Base-by-base conservation (phyloP, 1,139 yeast genomes). In the Schizosaccharomyces versatilis region DNA sequence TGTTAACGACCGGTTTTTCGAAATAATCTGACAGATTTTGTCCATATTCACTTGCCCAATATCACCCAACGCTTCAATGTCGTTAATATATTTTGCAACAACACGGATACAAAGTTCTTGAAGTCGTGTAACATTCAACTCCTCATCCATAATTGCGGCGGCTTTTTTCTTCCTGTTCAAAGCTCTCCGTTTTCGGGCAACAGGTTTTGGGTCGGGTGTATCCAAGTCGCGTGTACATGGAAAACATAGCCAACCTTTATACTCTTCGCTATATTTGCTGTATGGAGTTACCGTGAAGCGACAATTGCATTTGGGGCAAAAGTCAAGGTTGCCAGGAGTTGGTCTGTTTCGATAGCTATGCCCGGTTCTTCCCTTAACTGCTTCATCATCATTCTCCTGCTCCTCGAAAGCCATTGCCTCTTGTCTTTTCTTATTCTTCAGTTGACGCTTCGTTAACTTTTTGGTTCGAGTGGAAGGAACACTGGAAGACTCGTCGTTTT, bases 71-170 rank as follows among this genome's bases (percentile, higher is more conserved):
- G 76, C 78, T 54, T 85, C 90, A 56, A 83, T 84, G 55, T 80
- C 81, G 56, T 78, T 78, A 60, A 90, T 90, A 64, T 82, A 79
- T 41, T 73, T 72, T 5, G 90, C 79, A 53, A 90, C 81, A 41
- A 75, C 71, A 53, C 72, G 69, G 59, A 90, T 82, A 63, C 96
- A 84, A 41, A 82, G 65, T 61, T 86, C 95, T 65, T 86, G 96
- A 51, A 90, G 69, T 17, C 80, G 71, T 2, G 94, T 83, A 1
- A 86, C 69, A 54, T 70, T 71, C 38, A 76, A 78, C 55, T 79
- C 73, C 62, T 79, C 75, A 62, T 90, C 88, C 56, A 90, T 71
- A 53, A 90, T 70, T 19, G 49, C 49, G 3, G 49, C 49, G 3
- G 49, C 49, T 7, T 14, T 36, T 7, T 44, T 49, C n/a, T 1